phyloP scores from a whole-genome alignment of 116 monocot genomes.

The Thalassia testudinum region DNA sequence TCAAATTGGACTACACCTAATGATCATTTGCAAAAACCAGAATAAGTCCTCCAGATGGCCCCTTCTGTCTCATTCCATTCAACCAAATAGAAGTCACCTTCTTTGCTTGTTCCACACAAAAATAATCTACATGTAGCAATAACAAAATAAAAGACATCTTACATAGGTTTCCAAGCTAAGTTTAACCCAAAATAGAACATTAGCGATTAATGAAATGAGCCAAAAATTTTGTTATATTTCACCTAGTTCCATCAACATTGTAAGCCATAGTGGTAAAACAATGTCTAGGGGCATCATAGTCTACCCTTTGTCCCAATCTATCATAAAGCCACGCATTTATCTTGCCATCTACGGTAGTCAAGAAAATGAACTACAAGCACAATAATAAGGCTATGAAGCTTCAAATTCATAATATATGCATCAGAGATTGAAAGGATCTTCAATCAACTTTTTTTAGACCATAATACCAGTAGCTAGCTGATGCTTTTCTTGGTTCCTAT shows the following conservation, averaged over 20 bases:
- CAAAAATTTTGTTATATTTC: not conserved
- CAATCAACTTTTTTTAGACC: not conserved
- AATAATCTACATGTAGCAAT: constrained; percentile 36
- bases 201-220: too few species aligned
- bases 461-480: too few species aligned
- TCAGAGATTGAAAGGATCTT: not conserved
- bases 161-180: too few species aligned
- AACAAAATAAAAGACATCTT: too few species aligned
- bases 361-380: constrained; percentile 47
- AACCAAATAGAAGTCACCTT: constrained; percentile 82
- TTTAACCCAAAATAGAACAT: too few species aligned
- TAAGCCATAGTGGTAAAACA: constrained; percentile 68
- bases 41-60: constrained; percentile 65
- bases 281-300: constrained; percentile 63
- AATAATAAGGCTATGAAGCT: not conserved
- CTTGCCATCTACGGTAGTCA: constrained; percentile 56
- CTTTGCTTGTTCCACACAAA: constrained; percentile 96
- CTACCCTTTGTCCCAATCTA: constrained; percentile 47
- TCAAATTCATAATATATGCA: not conserved
- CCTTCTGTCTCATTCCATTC: constrained; percentile 98
- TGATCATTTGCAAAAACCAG: constrained; percentile 64
- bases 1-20: constrained; percentile 83
- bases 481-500: too few species aligned
- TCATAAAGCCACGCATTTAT: constrained; percentile 78
- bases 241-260: constrained; percentile 63